Evolutionary conservation across 2,329 filamentous ascomycete species (phyloP), one percentile per base, ranked within the genome.

Genomic region (Exophiala bonariae): DNA sequence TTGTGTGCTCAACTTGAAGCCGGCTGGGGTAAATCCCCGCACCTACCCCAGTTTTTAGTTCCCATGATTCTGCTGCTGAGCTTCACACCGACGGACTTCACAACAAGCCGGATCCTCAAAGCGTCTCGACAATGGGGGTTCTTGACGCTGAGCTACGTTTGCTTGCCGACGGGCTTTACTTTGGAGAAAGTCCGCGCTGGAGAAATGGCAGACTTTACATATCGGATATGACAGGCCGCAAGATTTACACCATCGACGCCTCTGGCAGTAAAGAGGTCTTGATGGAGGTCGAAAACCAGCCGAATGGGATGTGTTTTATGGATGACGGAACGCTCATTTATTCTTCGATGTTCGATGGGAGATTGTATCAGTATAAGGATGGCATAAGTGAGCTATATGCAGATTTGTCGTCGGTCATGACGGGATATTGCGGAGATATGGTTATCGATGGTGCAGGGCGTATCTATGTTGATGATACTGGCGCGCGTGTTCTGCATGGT

Each of bases 281-380:
- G n/a, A n/a, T 38, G 6, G 35, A 38, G 35, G 35, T 38, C 35
- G 17, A 38, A n/a, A 8, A 16, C 19, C 35, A 38, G 18, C 35
- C 35, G 8, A 38, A 38, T 38, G 35, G 35, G 35, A 38, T 38
- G 18, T 16, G 35, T 19, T 38, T 38, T 17, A 16, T 17, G 13
- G 16, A 16, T n/a, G 35, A 38, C 35, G 35, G 35, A 10, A 18
- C 35, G 8, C 35, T 38, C 4, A n/a, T 38, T 10, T 38, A 38
- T 38, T 38, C 35, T 11, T 38, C 35, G 9, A 38, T 38, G 35
- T 38, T 38, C 35, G 35, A 38, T 20, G 17, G 16, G 35, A 10
- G 19, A n/a, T n/a, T 38, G 19, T 19, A 18, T 20, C 16, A 38
- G 35, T 38, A 18, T 38, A 16, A 20, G 20, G 20, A 16, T n/a